A percentile compares a stretch with the other conserved stretches of the same genome.
Evolutionary conservation across 2,329 filamentous ascomycete species (phyloP).

Genomic region (Hypoxylon sp.): DNA sequence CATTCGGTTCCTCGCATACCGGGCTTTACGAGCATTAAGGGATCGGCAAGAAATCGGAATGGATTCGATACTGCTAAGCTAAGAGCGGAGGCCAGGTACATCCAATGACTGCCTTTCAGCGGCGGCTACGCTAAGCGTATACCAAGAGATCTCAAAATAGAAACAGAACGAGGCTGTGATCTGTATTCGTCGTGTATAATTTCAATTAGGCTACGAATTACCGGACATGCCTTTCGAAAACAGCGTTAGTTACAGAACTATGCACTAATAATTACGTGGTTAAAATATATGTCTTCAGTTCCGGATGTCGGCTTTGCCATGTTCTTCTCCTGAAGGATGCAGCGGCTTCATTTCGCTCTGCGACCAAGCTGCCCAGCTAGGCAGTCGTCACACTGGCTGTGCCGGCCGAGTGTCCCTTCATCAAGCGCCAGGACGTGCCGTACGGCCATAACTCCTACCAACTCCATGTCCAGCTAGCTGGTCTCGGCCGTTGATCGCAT

Average conservation of each 20-base stretch:
- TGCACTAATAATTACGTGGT: slow-evolving; percentile 8
- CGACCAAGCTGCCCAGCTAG: slow-evolving; percentile 9
- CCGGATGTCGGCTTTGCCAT: slow-evolving; percentile 4
- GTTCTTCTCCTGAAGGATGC: slow-evolving; percentile 25
- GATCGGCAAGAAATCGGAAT: slow-evolving; percentile 22
- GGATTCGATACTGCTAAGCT: slow-evolving; percentile 5
- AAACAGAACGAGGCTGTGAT: slow-evolving; percentile 40
- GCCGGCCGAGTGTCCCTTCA: slow-evolving; percentile 14
- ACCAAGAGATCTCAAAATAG: slow-evolving; percentile 36
- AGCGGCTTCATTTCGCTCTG: slow-evolving; percentile 27
- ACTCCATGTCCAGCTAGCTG: slow-evolving; percentile 1
- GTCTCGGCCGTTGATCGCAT: background rate
- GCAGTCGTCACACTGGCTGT: slow-evolving; percentile 14
- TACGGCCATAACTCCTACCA: slow-evolving; percentile 19
- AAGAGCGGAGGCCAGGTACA: slow-evolving; percentile 17
- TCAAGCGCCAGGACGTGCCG: slow-evolving; percentile 9
- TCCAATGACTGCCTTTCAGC: slow-evolving; percentile 26
- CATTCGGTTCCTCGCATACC: slow-evolving; percentile 1
- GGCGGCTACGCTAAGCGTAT: slow-evolving; percentile 18
- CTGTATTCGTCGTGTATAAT: background rate
- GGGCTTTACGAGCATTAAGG: slow-evolving; percentile 14
- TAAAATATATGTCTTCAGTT: background rate
- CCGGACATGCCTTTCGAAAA: background rate
- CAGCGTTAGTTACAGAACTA: background rate
- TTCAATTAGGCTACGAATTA: background rate